These are phyloP conservation scores for sweet orange (Citrus sinensis) DNA, from an alignment of 345 rosid genomes.

Conservation along the genomic window DNA sequence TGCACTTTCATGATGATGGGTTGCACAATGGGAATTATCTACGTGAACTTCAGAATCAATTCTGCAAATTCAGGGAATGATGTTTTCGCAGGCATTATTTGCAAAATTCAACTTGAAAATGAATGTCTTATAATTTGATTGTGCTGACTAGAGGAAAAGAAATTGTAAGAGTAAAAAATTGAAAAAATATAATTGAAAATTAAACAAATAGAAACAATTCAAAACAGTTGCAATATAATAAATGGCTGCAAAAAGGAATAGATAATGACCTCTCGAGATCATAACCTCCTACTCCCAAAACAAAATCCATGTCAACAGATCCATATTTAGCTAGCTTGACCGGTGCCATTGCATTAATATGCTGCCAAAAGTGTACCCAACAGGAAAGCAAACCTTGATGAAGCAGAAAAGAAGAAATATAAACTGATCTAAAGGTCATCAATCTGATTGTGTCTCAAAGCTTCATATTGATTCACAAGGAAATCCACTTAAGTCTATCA, in stretches of 20 bases:
- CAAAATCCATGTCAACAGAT: slow-evolving; percentile 69
- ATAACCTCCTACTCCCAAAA: slow-evolving; percentile 74
- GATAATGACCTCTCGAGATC: slow-evolving; percentile 61
- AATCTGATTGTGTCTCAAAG: not conserved
- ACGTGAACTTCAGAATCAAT: slow-evolving; percentile 52
- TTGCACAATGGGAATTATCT: slow-evolving; percentile 29
- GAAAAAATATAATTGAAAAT: not conserved
- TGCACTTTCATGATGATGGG: slow-evolving; percentile 30
- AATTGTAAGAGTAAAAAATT: not conserved
- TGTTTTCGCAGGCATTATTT: slow-evolving; percentile 2
- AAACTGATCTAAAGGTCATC: not conserved
- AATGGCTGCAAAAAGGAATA: not conserved
- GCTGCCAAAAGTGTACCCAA: slow-evolving; percentile 31
- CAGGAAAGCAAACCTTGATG: not conserved
- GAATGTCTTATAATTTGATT: not conserved
- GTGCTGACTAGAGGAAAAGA: not conserved
- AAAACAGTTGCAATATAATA: not conserved
- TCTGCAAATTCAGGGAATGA: slow-evolving; percentile 34
- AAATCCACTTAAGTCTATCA: not conserved
- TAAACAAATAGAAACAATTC: not conserved
- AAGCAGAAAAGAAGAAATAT: not conserved
- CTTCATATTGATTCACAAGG: not conserved
- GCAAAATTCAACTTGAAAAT: not conserved
- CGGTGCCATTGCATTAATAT: slow-evolving; percentile 65
- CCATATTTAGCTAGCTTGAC: slow-evolving; percentile 56